Conservation (phyloP, 2,329 filamentous ascomycete genomes). For the Clarireedia monteithiana region DNA sequence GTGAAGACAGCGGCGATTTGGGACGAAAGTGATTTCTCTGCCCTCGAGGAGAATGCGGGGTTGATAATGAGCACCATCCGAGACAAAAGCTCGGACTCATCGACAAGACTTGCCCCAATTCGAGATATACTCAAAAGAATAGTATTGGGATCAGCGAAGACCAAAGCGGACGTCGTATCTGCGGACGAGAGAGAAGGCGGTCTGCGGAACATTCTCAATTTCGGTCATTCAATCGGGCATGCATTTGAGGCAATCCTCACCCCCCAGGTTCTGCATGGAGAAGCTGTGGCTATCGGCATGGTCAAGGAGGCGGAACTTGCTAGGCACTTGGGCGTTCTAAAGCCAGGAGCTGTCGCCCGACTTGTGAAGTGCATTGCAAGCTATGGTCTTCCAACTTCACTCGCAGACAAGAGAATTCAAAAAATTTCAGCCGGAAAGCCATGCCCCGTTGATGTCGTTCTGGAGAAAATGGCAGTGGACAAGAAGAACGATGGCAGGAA, state of each 20-base stretch:
- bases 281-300: constrained; percentile 96
- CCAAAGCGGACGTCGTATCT: constrained; percentile 92
- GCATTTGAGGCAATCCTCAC: constrained; percentile 93
- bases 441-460: constrained; percentile 77
- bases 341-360: constrained; percentile 79
- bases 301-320: constrained; percentile 94
- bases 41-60: constrained; percentile 74
- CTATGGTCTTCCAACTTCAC: constrained; percentile 80
- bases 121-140: constrained; percentile 60
- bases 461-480: constrained; percentile 93
- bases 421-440: constrained; percentile 78
- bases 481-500: constrained; percentile 96
- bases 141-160: constrained; percentile 81
- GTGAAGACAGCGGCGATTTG: constrained; percentile 97
- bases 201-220: constrained; percentile 89
- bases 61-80: constrained; percentile 67
- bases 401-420: constrained; percentile 75
- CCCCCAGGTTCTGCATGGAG: constrained; percentile 89
- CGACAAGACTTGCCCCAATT: constrained; percentile 60
- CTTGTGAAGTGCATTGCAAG: constrained; percentile 90
- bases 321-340: constrained; percentile 77
- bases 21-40: constrained; percentile 77
- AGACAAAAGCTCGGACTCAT: constrained; percentile 43
- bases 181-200: constrained; percentile 92
- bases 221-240: constrained; percentile 96